phyloP scores from a whole-genome alignment of 2,329 filamentous ascomycete genomes.

The Fusarium continuum region DNA sequence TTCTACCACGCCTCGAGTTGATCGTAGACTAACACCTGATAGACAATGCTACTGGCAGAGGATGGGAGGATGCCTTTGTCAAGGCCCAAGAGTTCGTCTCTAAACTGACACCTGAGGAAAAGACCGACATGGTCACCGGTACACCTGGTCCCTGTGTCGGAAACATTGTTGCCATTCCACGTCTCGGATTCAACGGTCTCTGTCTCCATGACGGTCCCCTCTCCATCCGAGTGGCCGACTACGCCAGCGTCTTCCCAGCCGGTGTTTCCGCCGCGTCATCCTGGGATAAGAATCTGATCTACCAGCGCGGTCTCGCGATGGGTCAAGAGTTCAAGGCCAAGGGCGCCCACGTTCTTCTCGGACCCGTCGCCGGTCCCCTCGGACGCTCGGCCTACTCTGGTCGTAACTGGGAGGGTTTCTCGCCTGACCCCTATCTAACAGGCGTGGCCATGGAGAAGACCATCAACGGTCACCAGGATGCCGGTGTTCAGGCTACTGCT shows the following conservation, averaged over 20 bases:
- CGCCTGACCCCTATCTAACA: slow-evolving; percentile 73
- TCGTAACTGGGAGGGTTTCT: slow-evolving; percentile 71
- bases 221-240: slow-evolving; percentile 49
- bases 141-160: slow-evolving; percentile 48
- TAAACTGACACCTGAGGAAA: slow-evolving; percentile 45
- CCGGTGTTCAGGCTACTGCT: slow-evolving; percentile 51
- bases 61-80: slow-evolving; percentile 49
- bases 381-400: slow-evolving; percentile 59
- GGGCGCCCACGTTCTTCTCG: slow-evolving; percentile 74
- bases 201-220: slow-evolving; percentile 53
- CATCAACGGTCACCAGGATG: slow-evolving; percentile 48
- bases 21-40: slow-evolving; percentile 3
- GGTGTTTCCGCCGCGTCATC: slow-evolving; percentile 69
- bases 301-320: slow-evolving; percentile 64
- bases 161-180: slow-evolving; percentile 51
- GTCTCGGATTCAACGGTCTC: slow-evolving; percentile 54
- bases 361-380: slow-evolving; percentile 52
- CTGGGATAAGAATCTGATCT: slow-evolving; percentile 78
- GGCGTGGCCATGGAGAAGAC: slow-evolving; percentile 58
- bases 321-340: slow-evolving; percentile 73
- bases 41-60: slow-evolving; percentile 51
- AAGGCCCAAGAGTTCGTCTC: slow-evolving; percentile 49
- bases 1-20: background rate
- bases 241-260: slow-evolving; percentile 56
- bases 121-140: slow-evolving; percentile 49